Evolutionary conservation across 257 asterid species (phyloP).

Genomic region (Fraxinus cuspidata): DNA sequence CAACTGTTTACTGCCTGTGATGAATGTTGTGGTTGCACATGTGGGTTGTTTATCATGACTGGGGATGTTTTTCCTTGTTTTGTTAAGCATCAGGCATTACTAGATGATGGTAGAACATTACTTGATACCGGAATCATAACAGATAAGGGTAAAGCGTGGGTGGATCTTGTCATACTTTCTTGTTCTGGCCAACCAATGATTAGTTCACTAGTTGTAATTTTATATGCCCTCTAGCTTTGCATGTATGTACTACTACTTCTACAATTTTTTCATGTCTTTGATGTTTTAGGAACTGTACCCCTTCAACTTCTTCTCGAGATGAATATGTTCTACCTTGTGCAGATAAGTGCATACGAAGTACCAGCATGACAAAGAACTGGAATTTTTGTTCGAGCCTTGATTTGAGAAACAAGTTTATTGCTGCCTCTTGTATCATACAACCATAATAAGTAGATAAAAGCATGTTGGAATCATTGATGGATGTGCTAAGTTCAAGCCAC

Average conservation of each 20-base stretch:
- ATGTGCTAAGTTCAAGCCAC: too few species aligned
- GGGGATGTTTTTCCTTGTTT: too few species aligned
- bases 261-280: conserved; percentile 16
- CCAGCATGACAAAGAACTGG: too few species aligned
- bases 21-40: too few species aligned
- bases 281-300: conserved; percentile 16
- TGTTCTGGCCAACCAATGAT: conserved; percentile 65
- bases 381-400: too few species aligned
- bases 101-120: conserved; percentile 87
- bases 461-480: too few species aligned
- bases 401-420: too few species aligned
- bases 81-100: conserved; percentile 71
- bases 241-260: conserved; percentile 9
- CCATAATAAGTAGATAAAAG: too few species aligned
- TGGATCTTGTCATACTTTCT: conserved; percentile 73
- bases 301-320: conserved; percentile 25
- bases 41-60: conserved; percentile 65
- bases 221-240: neutral
- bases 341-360: conserved; percentile 98
- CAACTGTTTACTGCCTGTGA: too few species aligned
- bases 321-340: conserved; percentile 39
- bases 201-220: conserved; percentile 18
- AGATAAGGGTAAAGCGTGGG: conserved; percentile 89
- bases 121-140: conserved; percentile 97
- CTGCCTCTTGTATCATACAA: too few species aligned